Conservation (phyloP, 768 basidiomycete species). For the Pholiota conissans region DNA sequence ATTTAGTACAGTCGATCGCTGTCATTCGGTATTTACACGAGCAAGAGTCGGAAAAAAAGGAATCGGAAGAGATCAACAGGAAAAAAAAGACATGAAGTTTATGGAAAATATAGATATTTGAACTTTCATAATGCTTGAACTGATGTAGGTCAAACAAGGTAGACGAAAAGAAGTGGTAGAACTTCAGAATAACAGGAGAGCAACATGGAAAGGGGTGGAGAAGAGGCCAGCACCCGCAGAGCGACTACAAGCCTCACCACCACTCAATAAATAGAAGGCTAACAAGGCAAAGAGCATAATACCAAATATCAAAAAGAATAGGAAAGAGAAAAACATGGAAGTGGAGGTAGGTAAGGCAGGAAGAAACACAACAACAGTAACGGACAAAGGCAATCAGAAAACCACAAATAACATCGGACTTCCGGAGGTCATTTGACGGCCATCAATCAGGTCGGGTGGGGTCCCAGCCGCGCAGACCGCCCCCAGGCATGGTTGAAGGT, state of each 20-base stretch:
- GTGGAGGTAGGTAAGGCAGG: neutral
- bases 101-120: no score
- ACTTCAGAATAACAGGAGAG: neutral
- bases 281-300: neutral
- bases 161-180: no score
- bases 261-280: neutral
- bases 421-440: conserved; percentile 30
- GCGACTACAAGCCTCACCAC: neutral
- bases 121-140: no score
- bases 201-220: neutral
- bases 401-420: conserved; percentile 7
- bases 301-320: neutral
- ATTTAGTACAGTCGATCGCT: neutral
- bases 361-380: neutral
- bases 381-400: neutral
- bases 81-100: neutral
- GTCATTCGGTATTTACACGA: neutral
- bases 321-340: neutral
- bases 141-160: no score
- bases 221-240: neutral
- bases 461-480: neutral
- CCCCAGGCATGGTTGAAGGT: conserved; percentile 35
- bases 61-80: neutral
- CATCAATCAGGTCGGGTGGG: conserved; percentile 24
- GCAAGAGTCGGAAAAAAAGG: neutral